Base-by-base conservation (phyloP, 441 rosid genomes). In the Croton laevigatus region DNA sequence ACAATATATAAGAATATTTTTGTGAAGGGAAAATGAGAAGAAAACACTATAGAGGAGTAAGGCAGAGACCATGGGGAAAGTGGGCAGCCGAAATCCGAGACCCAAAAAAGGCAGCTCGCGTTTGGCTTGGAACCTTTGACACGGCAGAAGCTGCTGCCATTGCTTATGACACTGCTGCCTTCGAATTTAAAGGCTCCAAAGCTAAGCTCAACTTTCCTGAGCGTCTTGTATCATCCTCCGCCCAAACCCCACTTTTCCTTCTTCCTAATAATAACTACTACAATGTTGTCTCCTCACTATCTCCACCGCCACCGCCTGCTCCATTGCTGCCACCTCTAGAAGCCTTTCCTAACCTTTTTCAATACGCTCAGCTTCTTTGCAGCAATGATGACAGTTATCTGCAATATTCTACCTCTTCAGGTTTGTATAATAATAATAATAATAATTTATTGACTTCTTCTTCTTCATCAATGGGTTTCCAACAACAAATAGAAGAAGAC, bases 201-300 rank as follows among this genome's bases (percentile, higher is more conserved):
- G 96, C 96, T 36, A 90, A 88, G 72, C 89, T 90, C 11, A 90
- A 90, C 75, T 90, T 88, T 77, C 96, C 96, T 4, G 90, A 82
- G 46, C 71, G 78, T 10, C 13, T 27, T 7, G 5, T 16, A 1
- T 1, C 54, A 11, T 19, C 42, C 2, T 4, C 13, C 52, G 3
- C 51, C 52, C 58, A 65, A 36, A 65, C 3, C 16, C 17, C 58
- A 32, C 11, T 34, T 16, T 14, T 65, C 49, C 44, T 44, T 32
- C 13, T 49, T 34, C 58, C 58, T 65, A 51, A 34, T 49, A 51
- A 34, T 49, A 3, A 17, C 3, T 4, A 51, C 37, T 1, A 36
- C 4, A 32, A 36, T 65, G 38, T 17, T 48, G 8, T 3, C 7
- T 44, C 36, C 48, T 44, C 52, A 19, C 27, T 0, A 52, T 12